Evolutionary conservation across 768 basidiomycete species (phyloP).

Genomic region (Suillus subaureus): DNA sequence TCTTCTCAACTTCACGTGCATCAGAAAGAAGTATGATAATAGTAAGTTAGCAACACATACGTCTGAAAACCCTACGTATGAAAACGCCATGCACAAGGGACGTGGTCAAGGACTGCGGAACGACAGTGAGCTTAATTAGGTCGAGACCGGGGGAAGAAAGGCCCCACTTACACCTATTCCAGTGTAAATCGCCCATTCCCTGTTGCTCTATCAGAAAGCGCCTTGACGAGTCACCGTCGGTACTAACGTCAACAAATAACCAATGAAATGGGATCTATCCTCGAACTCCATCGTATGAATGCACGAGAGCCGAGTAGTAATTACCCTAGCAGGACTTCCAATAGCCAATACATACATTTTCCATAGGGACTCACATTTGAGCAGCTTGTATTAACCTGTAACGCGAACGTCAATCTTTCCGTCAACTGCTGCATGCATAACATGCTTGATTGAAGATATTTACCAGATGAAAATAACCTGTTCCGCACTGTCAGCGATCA

Average conservation of each 20-base stretch:
- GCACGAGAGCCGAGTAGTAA: background rate
- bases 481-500: background rate
- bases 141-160: background rate
- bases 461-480: conserved; percentile 3
- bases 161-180: background rate
- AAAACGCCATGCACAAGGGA: conserved; percentile 2
- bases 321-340: background rate
- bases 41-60: background rate
- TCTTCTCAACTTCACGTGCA: background rate
- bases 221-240: background rate
- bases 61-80: background rate
- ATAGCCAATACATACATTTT: background rate
- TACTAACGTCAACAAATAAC: background rate
- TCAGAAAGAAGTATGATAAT: background rate
- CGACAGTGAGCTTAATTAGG: background rate
- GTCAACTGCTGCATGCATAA: background rate
- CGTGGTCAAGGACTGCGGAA: background rate
- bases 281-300: background rate
- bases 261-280: background rate
- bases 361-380: background rate
- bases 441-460: background rate
- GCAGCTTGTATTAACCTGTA: background rate
- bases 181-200: background rate
- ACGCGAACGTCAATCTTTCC: background rate
- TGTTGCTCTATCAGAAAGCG: background rate